Evolutionary conservation across 2,329 filamentous ascomycete genomes (phyloP).

Genomic region (Penicillium sp.): DNA sequence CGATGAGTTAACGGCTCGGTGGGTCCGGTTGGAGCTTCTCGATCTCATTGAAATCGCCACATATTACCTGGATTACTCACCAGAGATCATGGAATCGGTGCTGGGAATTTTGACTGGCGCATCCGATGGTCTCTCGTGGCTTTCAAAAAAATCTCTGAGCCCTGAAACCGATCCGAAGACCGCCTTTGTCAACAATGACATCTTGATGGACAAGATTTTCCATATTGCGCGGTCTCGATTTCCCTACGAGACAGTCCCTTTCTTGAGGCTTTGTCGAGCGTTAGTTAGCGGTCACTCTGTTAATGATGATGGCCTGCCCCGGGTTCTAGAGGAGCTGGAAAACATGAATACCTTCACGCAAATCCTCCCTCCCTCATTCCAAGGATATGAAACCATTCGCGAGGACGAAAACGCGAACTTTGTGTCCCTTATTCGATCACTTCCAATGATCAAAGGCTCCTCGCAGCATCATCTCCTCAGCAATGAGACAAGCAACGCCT

Average conservation of each 20-base stretch:
- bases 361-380: constrained; percentile 70
- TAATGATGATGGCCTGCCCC: constrained; percentile 52
- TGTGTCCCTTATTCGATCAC: constrained; percentile 65
- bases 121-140: constrained; percentile 25
- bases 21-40: constrained; percentile 67
- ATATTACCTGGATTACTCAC: constrained; percentile 70
- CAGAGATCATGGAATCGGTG: constrained; percentile 69
- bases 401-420: constrained; percentile 86
- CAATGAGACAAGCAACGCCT: constrained; percentile 34
- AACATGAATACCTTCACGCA: constrained; percentile 77
- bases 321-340: constrained; percentile 67
- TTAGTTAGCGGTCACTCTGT: constrained; percentile 57
- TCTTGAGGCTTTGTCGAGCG: constrained; percentile 71
- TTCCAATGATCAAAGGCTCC: constrained; percentile 53
- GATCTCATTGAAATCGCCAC: constrained; percentile 71
- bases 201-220: constrained; percentile 63
- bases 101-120: constrained; percentile 64
- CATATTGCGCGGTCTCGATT: constrained; percentile 74
- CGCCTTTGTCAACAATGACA: constrained; percentile 60
- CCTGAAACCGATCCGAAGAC: constrained; percentile 46
- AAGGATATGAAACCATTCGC: constrained; percentile 73
- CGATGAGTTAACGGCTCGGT: constrained; percentile 61
- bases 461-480: constrained; percentile 30
- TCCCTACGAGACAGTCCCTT: constrained; percentile 81
- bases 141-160: constrained; percentile 21